Conservation (phyloP, 495 filamentous ascomycete species). For the Penicillium arizonense region DNA sequence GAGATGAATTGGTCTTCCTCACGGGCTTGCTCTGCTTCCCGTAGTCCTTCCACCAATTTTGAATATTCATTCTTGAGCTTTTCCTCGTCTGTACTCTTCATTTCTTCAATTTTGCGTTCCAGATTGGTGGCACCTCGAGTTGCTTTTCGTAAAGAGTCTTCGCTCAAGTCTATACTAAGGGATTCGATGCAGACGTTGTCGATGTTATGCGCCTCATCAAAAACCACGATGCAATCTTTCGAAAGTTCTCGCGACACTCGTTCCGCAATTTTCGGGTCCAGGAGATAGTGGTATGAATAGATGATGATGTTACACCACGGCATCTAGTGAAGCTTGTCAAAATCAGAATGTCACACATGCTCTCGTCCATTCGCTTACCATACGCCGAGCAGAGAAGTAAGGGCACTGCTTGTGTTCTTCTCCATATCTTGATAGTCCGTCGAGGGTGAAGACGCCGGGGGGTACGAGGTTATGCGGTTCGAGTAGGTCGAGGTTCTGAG, state of each 20-base stretch:
- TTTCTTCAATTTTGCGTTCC: conserved; percentile 84
- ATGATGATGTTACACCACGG: conserved; percentile 98
- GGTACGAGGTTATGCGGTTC: conserved; percentile 94
- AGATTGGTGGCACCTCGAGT: conserved; percentile 86
- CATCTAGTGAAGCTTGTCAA: conserved; percentile 59
- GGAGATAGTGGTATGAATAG: conserved; percentile 97
- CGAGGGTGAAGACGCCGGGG: conserved; percentile 93
- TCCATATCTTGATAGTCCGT: conserved; percentile 80
- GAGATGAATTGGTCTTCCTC: conserved; percentile 97
- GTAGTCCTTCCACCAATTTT: conserved; percentile 90
- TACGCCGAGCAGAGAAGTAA: conserved; percentile 91
- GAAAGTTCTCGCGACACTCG: conserved; percentile 94
- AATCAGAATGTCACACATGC: neutral
- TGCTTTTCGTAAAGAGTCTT: conserved; percentile 87
- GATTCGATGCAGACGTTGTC: conserved; percentile 99
- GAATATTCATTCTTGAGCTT: conserved; percentile 94
- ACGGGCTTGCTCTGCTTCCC: conserved; percentile 80
- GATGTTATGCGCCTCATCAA: conserved; percentile 99
- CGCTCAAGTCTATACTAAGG: conserved; percentile 91
- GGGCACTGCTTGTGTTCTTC: conserved; percentile 96
- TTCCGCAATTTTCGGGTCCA: conserved; percentile 98
- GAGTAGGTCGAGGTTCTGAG: conserved; percentile 84
- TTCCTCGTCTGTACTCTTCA: conserved; percentile 87
- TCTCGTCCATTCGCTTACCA: conserved; percentile 57
- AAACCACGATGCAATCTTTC: conserved; percentile 98